Conservation (phyloP, 179 eudicot species). For the Nepenthes alata region DNA sequence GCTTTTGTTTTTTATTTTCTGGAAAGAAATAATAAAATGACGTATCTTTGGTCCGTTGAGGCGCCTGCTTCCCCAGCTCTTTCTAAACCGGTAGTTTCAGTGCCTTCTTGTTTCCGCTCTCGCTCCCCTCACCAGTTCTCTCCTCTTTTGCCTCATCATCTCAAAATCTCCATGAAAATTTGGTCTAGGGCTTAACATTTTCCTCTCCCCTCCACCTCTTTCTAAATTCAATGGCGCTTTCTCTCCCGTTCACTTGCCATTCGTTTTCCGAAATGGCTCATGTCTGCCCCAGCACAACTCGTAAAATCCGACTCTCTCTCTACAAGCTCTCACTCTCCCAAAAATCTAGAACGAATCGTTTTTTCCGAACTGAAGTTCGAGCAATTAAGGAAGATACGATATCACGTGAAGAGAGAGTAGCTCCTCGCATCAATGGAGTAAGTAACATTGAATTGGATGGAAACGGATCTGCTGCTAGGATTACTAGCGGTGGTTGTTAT, state of each 20-base stretch:
- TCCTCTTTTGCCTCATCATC: background rate
- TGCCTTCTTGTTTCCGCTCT: background rate
- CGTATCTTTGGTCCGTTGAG: background rate
- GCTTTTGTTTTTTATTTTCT: background rate
- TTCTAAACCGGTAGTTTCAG: background rate
- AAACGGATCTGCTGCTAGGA: slow-evolving; percentile 17
- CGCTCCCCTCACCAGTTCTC: background rate
- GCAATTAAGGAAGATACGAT: slow-evolving; percentile 34
- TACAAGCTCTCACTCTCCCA: slow-evolving; percentile 7
- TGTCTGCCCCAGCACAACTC: slow-evolving; percentile 8
- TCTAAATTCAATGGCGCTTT: slow-evolving; percentile 14
- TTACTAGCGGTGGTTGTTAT: slow-evolving; percentile 5
- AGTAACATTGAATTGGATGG: slow-evolving; percentile 22
- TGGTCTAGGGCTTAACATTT: background rate
- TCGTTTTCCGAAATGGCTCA: slow-evolving; percentile 12
- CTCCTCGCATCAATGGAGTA: slow-evolving; percentile 25
- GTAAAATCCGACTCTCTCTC: slow-evolving; percentile 19
- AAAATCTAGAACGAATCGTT: slow-evolving; percentile 2
- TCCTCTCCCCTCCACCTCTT: background rate
- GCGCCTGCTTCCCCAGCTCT: too few relatives aligned
- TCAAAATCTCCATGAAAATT: slow-evolving; percentile 15
- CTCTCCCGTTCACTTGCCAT: slow-evolving; percentile 15
- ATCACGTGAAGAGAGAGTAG: slow-evolving; percentile 23
- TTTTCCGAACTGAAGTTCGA: slow-evolving; percentile 13
- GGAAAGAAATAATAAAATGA: background rate